These are phyloP conservation scores for Xylariaceae sp. DNA, from an alignment of 2,329 filamentous ascomycete species.

Conservation along the genomic window DNA sequence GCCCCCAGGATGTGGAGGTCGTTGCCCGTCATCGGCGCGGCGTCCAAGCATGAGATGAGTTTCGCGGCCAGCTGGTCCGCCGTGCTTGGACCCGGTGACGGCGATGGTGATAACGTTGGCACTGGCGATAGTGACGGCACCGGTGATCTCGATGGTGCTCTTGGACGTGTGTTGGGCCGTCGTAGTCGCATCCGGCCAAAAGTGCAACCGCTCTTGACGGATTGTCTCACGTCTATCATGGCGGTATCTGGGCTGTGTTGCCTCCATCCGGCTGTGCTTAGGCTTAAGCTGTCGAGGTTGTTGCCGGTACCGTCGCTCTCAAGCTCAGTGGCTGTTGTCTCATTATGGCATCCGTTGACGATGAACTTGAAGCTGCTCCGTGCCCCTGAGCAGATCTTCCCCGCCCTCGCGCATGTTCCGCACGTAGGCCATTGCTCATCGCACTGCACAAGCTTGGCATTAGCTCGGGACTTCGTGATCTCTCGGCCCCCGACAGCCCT, in stretches of 20 bases:
- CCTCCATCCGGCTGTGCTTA: no score
- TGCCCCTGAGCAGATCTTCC: conserved; percentile 20
- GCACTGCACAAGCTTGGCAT: conserved; percentile 16
- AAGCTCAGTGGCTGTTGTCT: no score
- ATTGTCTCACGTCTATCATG: conserved; percentile 13
- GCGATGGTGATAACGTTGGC: no score
- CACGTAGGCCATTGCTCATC: conserved; percentile 25
- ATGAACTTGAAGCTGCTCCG: conserved; percentile 20
- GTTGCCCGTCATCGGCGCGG: conserved; percentile 16
- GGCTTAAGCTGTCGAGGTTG: neutral
- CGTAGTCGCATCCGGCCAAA: conserved; percentile 11
- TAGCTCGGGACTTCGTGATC: conserved; percentile 1
- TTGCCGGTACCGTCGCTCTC: no score
- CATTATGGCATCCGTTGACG: conserved; percentile 22
- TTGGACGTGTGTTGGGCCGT: neutral
- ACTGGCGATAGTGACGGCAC: no score
- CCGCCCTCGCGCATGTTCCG: conserved; percentile 19
- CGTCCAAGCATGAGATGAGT: conserved; percentile 14
- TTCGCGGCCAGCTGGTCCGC: conserved; percentile 13
- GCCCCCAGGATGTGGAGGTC: conserved; percentile 19
- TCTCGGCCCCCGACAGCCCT: conserved; percentile 1
- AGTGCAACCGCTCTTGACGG: conserved; percentile 8
- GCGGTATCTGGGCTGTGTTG: conserved; percentile 3
- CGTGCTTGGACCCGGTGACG: conserved; percentile 9
- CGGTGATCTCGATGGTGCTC: no score